Percentiles rank a stretch among this genome's conserved stretches.
Evolutionary conservation across 345 rosid genomes (phyloP).

Genomic region (Dimocarpus longan): DNA sequence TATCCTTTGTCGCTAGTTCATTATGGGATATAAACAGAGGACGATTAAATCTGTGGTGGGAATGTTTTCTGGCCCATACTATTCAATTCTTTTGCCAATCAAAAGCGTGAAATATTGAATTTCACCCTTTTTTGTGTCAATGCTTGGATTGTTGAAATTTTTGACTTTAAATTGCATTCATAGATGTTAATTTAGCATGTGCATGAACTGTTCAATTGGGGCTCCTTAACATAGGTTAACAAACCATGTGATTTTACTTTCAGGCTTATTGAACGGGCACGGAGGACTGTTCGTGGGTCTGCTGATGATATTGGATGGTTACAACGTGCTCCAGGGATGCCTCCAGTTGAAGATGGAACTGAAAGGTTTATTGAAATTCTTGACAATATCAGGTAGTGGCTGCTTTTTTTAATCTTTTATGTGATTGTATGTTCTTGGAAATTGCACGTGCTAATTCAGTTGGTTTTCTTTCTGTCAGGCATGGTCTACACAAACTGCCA

Average conservation of each 20-base stretch:
- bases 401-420: constrained; percentile 25
- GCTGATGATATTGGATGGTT: constrained; percentile 99
- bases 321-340: constrained; percentile 66
- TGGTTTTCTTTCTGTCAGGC: constrained; percentile 54
- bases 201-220: neutral
- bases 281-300: constrained; percentile 93
- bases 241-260: constrained; percentile 13
- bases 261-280: constrained; percentile 88
- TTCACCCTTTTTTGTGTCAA: too few species aligned
- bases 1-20: neutral
- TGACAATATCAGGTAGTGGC: constrained; percentile 70
- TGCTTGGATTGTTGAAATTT: constrained; percentile 3
- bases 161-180: neutral
- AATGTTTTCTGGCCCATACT: neutral
- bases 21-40: neutral
- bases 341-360: constrained; percentile 91
- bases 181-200: neutral
- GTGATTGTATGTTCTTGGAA: constrained; percentile 17
- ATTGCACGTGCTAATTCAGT: constrained; percentile 29
- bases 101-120: neutral
- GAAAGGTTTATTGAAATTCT: constrained; percentile 72
- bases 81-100: neutral
- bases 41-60: neutral
- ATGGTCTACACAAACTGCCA: constrained; percentile 90
- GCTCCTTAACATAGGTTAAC: neutral